These are phyloP conservation scores for Tagetes erecta DNA, from an alignment of 129 eudicot genomes.

Conservation along the genomic window DNA sequence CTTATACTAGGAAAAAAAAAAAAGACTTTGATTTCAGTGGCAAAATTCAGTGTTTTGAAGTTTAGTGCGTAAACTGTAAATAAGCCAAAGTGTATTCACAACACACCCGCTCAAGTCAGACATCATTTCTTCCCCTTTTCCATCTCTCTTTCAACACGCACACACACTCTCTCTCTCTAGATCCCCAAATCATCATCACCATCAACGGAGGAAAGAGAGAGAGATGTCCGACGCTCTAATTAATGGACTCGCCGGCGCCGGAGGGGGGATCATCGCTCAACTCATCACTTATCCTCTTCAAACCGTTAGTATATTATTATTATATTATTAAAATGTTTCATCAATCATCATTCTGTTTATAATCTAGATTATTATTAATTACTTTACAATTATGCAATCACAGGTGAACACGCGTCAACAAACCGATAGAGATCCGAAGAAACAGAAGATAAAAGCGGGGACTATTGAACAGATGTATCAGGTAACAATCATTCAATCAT, in stretches of 20 bases:
- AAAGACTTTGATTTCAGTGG: not conserved
- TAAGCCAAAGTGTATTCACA: constrained; percentile 19
- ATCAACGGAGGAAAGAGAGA: not conserved
- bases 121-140: constrained; percentile 24
- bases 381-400: not conserved
- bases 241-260: constrained; percentile 96
- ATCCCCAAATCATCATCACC: constrained; percentile 25
- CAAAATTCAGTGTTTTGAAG: constrained; percentile 7
- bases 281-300: constrained; percentile 96
- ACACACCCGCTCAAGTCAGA: constrained; percentile 24
- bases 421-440: constrained; percentile 79
- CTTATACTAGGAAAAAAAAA: no score
- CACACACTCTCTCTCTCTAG: constrained; percentile 37
- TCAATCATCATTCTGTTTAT: not conserved
- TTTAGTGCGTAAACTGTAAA: constrained; percentile 9
- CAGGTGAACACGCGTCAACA: constrained; percentile 97
- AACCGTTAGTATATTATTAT: constrained; percentile 44
- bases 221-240: constrained; percentile 92
- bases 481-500: constrained; percentile 34
- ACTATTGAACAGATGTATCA: constrained; percentile 71
- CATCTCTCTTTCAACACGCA: constrained; percentile 27
- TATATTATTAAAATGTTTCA: constrained; percentile 6
- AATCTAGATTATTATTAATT: no score
- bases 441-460: constrained; percentile 54
- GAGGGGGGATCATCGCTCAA: constrained; percentile 97